A percentile compares a stretch with the other conserved stretches of the same genome.
phyloP scores from a whole-genome alignment of 2,329 filamentous ascomycete species.

The Escovopsis weberi region DNA sequence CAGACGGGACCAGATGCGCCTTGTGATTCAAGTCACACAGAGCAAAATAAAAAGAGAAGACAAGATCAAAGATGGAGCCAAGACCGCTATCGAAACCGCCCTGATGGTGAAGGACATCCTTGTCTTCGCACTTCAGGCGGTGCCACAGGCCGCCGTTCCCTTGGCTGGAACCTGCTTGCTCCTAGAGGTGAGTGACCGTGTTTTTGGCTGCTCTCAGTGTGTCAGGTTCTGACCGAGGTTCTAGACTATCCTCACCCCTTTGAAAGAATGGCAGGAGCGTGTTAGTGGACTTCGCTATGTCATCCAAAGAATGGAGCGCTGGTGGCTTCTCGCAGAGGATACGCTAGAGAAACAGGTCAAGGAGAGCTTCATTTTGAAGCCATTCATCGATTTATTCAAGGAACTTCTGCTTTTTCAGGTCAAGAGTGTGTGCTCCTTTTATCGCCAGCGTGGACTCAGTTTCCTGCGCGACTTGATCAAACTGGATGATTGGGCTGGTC shows the following conservation, averaged over 20 bases:
- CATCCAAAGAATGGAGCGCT: conserved; percentile 22
- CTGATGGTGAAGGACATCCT: conserved; percentile 13
- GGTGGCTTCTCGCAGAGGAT: conserved; percentile 17
- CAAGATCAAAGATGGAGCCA: conserved; percentile 11
- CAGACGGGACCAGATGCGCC: background rate
- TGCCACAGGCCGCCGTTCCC: conserved; percentile 20
- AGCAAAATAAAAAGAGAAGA: conserved; percentile 13
- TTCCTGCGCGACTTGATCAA: conserved; percentile 15
- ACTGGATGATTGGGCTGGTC: conserved; percentile 19
- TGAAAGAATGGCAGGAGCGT: conserved; percentile 13
- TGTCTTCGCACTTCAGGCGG: conserved; percentile 12
- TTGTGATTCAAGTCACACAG: conserved; percentile 2
- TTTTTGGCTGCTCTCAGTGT: background rate
- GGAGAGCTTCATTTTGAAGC: conserved; percentile 8
- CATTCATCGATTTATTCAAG: conserved; percentile 20
- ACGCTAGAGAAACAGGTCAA: conserved; percentile 12
- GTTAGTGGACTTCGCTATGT: conserved; percentile 21
- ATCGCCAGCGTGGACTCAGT: conserved; percentile 13
- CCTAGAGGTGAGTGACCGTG: conserved; percentile 16
- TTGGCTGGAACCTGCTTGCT: conserved; percentile 21
- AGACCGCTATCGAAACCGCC: conserved; percentile 10
- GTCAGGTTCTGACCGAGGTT: background rate
- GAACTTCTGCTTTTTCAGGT: conserved; percentile 24
- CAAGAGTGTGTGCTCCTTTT: conserved; percentile 23
- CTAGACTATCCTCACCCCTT: conserved; percentile 16